phyloP scores from a whole-genome alignment of 225 moss, liverwort and hornwort genomes.

The Neckera pumila region DNA sequence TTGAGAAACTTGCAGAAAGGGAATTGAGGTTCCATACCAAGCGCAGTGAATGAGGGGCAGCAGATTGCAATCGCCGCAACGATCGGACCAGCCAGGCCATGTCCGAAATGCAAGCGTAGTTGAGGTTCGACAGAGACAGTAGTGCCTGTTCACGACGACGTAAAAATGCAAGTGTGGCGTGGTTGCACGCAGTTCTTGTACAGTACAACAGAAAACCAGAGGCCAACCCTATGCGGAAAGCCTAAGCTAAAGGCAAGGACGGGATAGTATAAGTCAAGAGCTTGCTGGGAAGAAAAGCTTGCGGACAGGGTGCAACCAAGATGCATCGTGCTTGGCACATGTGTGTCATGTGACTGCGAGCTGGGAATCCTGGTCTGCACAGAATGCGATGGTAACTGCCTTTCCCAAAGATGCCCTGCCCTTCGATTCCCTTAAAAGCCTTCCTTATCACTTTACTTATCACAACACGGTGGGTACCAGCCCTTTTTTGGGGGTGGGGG shows the following conservation, averaged over 20 bases:
- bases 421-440: too few species aligned
- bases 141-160: not conserved
- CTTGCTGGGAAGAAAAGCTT: not conserved
- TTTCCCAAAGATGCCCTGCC: not conserved
- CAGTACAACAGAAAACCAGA: not conserved
- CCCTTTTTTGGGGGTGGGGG: too few species aligned
- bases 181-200: not conserved
- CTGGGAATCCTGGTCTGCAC: not conserved
- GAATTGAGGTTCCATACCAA: not conserved
- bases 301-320: not conserved
- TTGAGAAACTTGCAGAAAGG: not conserved
- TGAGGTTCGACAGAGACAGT: not conserved
- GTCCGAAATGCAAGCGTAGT: not conserved
- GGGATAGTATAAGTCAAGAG: not conserved
- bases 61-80: slow-evolving; percentile 24
- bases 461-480: not conserved
- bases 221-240: not conserved
- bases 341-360: not conserved
- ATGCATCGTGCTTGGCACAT: not conserved
- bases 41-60: not conserved
- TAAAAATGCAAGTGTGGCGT: not conserved
- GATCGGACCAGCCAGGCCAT: slow-evolving; percentile 20
- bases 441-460: not conserved
- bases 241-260: not conserved
- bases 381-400: not conserved